Conservation (phyloP, 1,284 basidiomycete genomes). For the Rhodotorula sp. region DNA sequence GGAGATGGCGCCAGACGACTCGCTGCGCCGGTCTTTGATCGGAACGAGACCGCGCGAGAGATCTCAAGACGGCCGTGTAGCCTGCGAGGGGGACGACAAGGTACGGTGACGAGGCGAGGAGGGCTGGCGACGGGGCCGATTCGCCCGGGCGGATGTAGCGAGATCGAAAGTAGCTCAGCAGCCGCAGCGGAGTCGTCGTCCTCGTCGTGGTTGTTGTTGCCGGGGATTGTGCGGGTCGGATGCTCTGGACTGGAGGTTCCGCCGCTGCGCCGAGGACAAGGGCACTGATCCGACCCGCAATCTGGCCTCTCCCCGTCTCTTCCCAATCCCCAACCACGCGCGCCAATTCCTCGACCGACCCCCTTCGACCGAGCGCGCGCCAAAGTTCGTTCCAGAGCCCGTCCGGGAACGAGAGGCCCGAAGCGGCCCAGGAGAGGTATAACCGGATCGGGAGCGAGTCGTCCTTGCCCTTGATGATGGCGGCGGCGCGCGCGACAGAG, state of each 20-base stretch:
- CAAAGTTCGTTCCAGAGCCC: conserved; percentile 30
- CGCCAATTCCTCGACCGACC: conserved; percentile 20
- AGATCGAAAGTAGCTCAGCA: conserved; percentile 29
- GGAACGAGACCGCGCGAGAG: conserved; percentile 15
- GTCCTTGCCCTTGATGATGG: conserved; percentile 1
- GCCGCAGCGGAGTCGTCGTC: conserved; percentile 7
- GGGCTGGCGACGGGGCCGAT: neutral
- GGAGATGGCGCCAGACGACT: neutral
- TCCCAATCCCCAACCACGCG: conserved; percentile 36
- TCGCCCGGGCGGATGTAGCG: conserved; percentile 4
- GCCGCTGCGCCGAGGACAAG: conserved; percentile 15
- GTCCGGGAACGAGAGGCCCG: conserved; percentile 29
- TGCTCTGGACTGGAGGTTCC: neutral
- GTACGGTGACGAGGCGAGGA: neutral
- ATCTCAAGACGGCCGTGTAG: conserved; percentile 25
- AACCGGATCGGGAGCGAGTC: conserved; percentile 25
- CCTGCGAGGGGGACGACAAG: conserved; percentile 22
- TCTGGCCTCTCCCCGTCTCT: conserved; percentile 24
- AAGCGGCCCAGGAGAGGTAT: conserved; percentile 34
- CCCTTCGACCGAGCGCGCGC: conserved; percentile 18
- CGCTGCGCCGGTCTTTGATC: conserved; percentile 17
- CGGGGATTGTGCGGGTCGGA: no score
- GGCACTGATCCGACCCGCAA: conserved; percentile 17
- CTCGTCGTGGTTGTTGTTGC: no score
- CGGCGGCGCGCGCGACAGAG: neutral